Conservation (phyloP, 2,329 filamentous ascomycete genomes). For the Gliomastix tumulicola region DNA sequence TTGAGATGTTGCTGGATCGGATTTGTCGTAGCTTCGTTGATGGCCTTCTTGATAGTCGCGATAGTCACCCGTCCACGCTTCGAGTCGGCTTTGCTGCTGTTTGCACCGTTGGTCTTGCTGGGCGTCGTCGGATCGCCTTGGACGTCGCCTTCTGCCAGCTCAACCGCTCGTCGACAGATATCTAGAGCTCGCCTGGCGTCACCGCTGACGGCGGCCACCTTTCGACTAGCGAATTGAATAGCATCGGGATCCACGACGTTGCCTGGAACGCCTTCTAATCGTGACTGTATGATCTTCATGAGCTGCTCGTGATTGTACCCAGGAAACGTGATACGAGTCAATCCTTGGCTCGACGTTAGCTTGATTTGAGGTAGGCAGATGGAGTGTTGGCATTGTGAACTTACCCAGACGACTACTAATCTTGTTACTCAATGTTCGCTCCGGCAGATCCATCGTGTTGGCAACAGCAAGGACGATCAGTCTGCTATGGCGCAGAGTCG, state of each 20-base stretch:
- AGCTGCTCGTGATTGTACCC: conserved; percentile 96
- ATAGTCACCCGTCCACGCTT: conserved; percentile 68
- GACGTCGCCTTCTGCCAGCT: conserved; percentile 76
- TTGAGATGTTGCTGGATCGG: conserved; percentile 87
- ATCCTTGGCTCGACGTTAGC: conserved; percentile 29
- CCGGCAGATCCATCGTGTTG: conserved; percentile 97
- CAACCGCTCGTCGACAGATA: conserved; percentile 90
- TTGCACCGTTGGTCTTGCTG: conserved; percentile 39
- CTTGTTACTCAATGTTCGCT: conserved; percentile 94
- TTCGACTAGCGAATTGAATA: conserved; percentile 90
- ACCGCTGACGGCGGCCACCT: conserved; percentile 93
- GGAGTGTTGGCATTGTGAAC: conserved; percentile 10
- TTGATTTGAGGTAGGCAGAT: conserved; percentile 1
- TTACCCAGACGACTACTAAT: conserved; percentile 79
- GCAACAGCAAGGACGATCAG: conserved; percentile 95
- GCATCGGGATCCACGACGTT: conserved; percentile 90
- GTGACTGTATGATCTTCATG: conserved; percentile 95
- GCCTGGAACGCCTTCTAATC: conserved; percentile 79
- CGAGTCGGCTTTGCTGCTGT: conserved; percentile 14
- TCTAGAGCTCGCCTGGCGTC: conserved; percentile 89
- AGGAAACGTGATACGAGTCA: conserved; percentile 93
- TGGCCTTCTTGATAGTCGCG: conserved; percentile 86
- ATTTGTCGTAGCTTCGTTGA: conserved; percentile 89
- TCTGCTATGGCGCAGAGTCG: conserved; percentile 79
- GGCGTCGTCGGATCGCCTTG: conserved; percentile 49